Evolutionary conservation across 345 rosid species (phyloP), one percentile per base, ranked within the genome.

Genomic region (Salix viminalis): DNA sequence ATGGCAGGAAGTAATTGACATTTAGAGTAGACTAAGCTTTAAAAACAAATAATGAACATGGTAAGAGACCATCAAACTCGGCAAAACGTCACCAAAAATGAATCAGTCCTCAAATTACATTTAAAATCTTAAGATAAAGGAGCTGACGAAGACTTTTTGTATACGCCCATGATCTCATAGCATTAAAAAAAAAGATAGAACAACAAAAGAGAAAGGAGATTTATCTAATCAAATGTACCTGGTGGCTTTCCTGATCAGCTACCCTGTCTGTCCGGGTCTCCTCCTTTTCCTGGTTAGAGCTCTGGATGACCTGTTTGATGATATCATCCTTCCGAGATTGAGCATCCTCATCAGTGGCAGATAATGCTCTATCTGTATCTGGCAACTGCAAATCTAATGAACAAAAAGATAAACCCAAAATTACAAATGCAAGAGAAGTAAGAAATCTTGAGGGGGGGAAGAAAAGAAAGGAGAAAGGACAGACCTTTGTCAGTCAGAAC

Each of bases 251-350:
- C 46, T 34, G 70, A 37, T 76, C 30, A 12, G 79, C 44, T 80
- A 56, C 14, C 26, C 24, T 56, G 62, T 56, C 62, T 56, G 26
- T n/a, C 26, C 23, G 28, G 62, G 26, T 21, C 24, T 56, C 62
- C 62, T 56, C 26, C 28, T 56, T 24, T 10, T n/a, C 62, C 66
- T 28, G 78, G 54, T 50, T 73, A 23, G 72, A 54, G 50, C 69
- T 48, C 74, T 82, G 84, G 50, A 89, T 89, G 69, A 92, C 88
- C 88, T 77, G 87, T 72, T 77, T 84, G 85, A 96, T 90, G 83
- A 86, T 72, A 81, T 82, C 73, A 26, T 77, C 83, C 23, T 77
- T 54, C 67, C 76, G 83, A 67, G 92, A 85, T 66, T 82, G 90
- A 75, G 66, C 73, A 24, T 84, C 89, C 18, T 86, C 88, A 60